A percentile compares a stretch with the other conserved stretches of the same genome.
Evolutionary conservation across 2,329 filamentous ascomycete genomes (phyloP).

Genomic region (Phyllosticta citriasiana): DNA sequence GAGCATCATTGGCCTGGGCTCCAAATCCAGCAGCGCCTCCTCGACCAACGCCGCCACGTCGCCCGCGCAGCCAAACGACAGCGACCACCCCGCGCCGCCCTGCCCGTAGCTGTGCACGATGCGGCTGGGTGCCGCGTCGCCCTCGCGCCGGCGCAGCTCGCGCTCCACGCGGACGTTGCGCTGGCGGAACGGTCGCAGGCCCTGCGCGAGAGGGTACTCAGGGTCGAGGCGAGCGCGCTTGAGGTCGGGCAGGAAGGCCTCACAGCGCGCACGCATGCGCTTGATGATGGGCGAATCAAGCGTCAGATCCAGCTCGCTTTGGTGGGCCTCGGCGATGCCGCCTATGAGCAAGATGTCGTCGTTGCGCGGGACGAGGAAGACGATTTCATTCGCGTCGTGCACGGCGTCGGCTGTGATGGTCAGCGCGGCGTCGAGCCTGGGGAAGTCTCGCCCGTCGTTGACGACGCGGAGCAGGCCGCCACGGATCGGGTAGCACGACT

Average conservation of each 20-base stretch:
- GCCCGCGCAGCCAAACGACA: conserved; percentile 32
- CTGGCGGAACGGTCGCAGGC: conserved; percentile 32
- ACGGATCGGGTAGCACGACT: conserved; percentile 33
- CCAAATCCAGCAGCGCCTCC: conserved; percentile 19
- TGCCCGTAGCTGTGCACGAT: conserved; percentile 39
- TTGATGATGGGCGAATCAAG: conserved; percentile 31
- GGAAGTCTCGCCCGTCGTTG: conserved; percentile 36
- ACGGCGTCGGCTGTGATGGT: conserved; percentile 32
- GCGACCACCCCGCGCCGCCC: conserved; percentile 35
- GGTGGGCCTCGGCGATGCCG: conserved; percentile 12
- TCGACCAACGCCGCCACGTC: conserved; percentile 28
- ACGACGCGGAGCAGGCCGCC: conserved; percentile 37
- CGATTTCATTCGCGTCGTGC: conserved; percentile 28
- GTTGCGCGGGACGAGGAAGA: conserved; percentile 37
- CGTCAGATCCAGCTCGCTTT: conserved; percentile 24
- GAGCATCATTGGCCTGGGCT: not conserved
- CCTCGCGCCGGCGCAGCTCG: conserved; percentile 22
- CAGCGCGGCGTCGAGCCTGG: conserved; percentile 32
- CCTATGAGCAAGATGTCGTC: conserved; percentile 35
- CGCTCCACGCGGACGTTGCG: conserved; percentile 36
- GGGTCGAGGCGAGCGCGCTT: conserved; percentile 32
- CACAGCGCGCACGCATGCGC: conserved; percentile 35
- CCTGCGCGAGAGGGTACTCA: conserved; percentile 35
- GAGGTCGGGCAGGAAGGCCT: conserved; percentile 33
- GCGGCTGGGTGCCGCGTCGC: conserved; percentile 16